Base-by-base conservation (phyloP, 1,284 basidiomycete species). In the Macrocystidia cucumis region DNA sequence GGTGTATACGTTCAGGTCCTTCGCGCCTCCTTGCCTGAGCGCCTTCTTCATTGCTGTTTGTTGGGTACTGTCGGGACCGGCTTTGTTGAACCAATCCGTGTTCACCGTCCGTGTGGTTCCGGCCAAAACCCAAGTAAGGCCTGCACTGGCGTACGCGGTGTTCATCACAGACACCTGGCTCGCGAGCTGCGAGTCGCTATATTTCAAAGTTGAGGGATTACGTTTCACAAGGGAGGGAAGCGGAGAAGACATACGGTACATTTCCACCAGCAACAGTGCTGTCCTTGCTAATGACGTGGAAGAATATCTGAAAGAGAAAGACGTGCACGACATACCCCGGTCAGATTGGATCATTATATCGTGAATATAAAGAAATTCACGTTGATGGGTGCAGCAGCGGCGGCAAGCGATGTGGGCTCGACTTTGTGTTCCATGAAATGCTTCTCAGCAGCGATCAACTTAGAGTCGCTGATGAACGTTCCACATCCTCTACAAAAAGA, bases 1-100 rank as follows among this genome's bases (percentile, higher is more conserved):
- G 23, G 61, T 61, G 59, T 74, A 75, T 25, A 75, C 57, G 45
- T 75, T 76, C 39, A 76, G 60, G 20, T 54, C 59, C 19, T 53
- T 50, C 3, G 52, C 57, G 16, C 55, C 60, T 27, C 72, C 72
- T 33, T 56, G 41, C 28, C 67, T 62, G 29, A 74, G 62, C 29
- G 57, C 35, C 1, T 27, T 49, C 58, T 77, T 76, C 73, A 77
- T 76, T 7, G 58, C 49, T 5, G 59, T 66, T 50, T 76, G 69
- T 17, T 56, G 45, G 13, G 51, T 50, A 21, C 45, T 51, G 35
- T 50, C 51, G 5, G 67, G 67, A 2, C 60, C 66, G 37, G 57
- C 67, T 16, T 50, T 52, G 43, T 57, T 58, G 59, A 69, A 76
- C 70, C 69, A 76, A 34, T 58, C 46, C 17, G 59, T 27, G 50